Percentiles rank a stretch among this genome's conserved stretches.
Evolutionary conservation across 73 alveolate genomes (phyloP).

Genomic region (Uronychia binucleata): DNA sequence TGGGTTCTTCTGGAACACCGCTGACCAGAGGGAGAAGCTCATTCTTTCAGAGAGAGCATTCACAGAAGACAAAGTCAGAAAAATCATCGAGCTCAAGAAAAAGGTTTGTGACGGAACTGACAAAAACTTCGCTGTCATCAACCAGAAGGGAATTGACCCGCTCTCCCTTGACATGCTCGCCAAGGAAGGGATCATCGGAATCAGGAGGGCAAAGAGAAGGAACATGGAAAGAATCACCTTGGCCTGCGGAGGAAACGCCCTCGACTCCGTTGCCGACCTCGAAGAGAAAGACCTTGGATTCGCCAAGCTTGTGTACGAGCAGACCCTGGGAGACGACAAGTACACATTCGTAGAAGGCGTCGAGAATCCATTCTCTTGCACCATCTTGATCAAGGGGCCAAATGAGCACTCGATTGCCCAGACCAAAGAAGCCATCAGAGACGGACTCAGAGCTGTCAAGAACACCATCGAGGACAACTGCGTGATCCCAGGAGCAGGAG

Average conservation of each 20-base stretch:
- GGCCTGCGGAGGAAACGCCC: slow-evolving; percentile 99
- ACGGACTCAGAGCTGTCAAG: slow-evolving; percentile 99
- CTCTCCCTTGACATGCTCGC: slow-evolving; percentile 99
- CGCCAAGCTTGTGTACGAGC: slow-evolving; percentile 96
- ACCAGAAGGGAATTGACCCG: slow-evolving; percentile 99
- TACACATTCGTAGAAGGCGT: slow-evolving; percentile 99
- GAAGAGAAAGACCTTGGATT: slow-evolving; percentile 97
- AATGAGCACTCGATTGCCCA: slow-evolving; percentile 98
- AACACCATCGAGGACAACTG: slow-evolving; percentile 96
- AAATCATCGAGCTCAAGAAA: slow-evolving; percentile 96
- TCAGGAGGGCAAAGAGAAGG: slow-evolving; percentile 99
- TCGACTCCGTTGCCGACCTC: slow-evolving; percentile 98
- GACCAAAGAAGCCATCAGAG: slow-evolving; percentile 98
- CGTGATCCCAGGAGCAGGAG: slow-evolving; percentile 99
- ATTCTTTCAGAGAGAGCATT: slow-evolving; percentile 95
- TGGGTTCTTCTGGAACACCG: slow-evolving; percentile 98
- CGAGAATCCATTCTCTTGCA: slow-evolving; percentile 98
- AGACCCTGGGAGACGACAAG: slow-evolving; percentile 97
- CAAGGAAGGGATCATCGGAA: slow-evolving; percentile 98
- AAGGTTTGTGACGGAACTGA: slow-evolving; percentile 95
- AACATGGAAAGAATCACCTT: slow-evolving; percentile 99
- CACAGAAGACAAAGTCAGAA: slow-evolving; percentile 97
- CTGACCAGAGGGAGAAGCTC: slow-evolving; percentile 99
- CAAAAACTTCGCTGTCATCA: slow-evolving; percentile 96
- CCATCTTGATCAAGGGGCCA: slow-evolving; percentile 98